These are phyloP conservation scores for Epichloe coenophiala DNA, from an alignment of 2,329 filamentous ascomycete species.

Conservation along the genomic window DNA sequence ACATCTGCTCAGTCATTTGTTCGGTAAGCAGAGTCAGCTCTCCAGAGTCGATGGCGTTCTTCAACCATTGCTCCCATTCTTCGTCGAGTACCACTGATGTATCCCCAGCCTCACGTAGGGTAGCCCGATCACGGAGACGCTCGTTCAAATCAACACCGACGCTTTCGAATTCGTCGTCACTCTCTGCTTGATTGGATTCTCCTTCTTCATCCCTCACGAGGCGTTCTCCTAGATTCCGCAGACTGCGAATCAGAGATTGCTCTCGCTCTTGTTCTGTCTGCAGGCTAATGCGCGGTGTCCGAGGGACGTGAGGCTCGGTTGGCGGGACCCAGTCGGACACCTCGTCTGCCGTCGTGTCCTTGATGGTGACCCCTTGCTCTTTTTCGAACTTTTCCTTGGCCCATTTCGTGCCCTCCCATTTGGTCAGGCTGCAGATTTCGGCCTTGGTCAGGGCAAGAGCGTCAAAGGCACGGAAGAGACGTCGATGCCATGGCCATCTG, in stretches of 20 bases:
- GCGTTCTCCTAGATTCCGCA: slow-evolving; percentile 8
- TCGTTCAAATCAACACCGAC: slow-evolving; percentile 51
- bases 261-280: slow-evolving; percentile 8
- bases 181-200: slow-evolving; percentile 9
- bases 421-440: slow-evolving; percentile 60
- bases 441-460: slow-evolving; percentile 50
- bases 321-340: slow-evolving; percentile 43
- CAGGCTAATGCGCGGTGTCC: not conserved
- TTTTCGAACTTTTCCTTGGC: slow-evolving; percentile 68
- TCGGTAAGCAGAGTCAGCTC: slow-evolving; percentile 35
- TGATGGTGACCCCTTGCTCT: slow-evolving; percentile 56
- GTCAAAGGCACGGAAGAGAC: slow-evolving; percentile 66
- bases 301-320: not conserved
- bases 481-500: slow-evolving; percentile 63
- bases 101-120: slow-evolving; percentile 48
- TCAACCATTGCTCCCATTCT: slow-evolving; percentile 64
- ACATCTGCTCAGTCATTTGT: slow-evolving; percentile 25
- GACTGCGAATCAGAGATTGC: slow-evolving; percentile 7
- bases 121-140: slow-evolving; percentile 50
- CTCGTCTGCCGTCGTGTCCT: slow-evolving; percentile 58
- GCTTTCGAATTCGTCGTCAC: slow-evolving; percentile 29
- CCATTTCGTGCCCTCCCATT: slow-evolving; percentile 77
- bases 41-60: slow-evolving; percentile 50
- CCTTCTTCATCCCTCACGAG: slow-evolving; percentile 3
- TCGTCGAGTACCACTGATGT: slow-evolving; percentile 48